Percentiles rank a stretch among this genome's conserved stretches.
Conservation (phyloP, 768 basidiomycete genomes). For the Tricholoma furcatifolium region DNA sequence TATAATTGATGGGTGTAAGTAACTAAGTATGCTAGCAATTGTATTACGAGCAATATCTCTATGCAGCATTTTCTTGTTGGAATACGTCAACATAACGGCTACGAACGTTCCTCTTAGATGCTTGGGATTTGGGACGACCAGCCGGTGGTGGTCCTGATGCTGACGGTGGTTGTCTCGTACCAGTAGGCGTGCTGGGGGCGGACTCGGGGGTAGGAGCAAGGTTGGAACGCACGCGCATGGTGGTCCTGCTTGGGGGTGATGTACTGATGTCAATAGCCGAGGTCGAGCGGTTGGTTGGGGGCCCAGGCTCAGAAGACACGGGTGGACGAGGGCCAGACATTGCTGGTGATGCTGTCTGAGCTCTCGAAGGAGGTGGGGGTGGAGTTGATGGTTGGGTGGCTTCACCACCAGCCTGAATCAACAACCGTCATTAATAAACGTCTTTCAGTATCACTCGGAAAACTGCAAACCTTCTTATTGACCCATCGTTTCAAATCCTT, state of each 20-base stretch:
- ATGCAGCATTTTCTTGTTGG: slow-evolving; percentile 47
- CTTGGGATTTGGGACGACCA: slow-evolving; percentile 53
- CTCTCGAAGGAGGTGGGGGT: slow-evolving; percentile 78
- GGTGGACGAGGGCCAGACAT: slow-evolving; percentile 38
- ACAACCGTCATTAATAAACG: slow-evolving; percentile 7
- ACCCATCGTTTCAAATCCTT: slow-evolving; percentile 96
- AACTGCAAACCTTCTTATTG: slow-evolving; percentile 74
- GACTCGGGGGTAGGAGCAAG: slow-evolving; percentile 54
- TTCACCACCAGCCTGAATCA: slow-evolving; percentile 57
- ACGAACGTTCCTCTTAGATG: slow-evolving; percentile 74
- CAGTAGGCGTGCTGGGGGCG: slow-evolving; percentile 47
- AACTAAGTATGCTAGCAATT: no score
- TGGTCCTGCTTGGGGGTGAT: slow-evolving; percentile 49
- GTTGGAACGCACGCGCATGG: slow-evolving; percentile 64
- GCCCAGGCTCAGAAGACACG: slow-evolving; percentile 20
- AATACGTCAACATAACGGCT: slow-evolving; percentile 92
- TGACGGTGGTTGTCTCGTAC: slow-evolving; percentile 39
- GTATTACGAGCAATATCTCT: slow-evolving; percentile 14
- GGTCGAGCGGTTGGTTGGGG: slow-evolving; percentile 52
- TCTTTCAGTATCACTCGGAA: background rate
- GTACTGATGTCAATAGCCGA: slow-evolving; percentile 63
- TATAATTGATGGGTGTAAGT: background rate
- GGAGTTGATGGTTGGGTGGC: slow-evolving; percentile 51
- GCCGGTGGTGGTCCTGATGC: slow-evolving; percentile 48
- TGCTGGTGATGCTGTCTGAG: slow-evolving; percentile 84